A percentile compares a stretch with the other conserved stretches of the same genome.
Evolutionary conservation across 2,329 filamentous ascomycete species (phyloP).

Genomic region (Talaromyces sp.): DNA sequence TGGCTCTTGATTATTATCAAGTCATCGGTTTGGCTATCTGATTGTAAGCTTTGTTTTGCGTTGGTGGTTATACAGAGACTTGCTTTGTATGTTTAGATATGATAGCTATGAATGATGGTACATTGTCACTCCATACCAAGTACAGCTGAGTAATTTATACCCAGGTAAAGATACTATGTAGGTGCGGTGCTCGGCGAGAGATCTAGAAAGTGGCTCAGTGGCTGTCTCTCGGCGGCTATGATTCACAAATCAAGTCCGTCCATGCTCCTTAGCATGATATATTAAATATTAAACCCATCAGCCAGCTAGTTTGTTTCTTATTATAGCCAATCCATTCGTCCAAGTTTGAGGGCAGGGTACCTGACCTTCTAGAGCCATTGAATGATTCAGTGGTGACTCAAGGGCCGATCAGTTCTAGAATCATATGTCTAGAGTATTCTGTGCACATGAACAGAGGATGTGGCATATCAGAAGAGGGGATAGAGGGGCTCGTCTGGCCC

Average conservation of each 20-base stretch:
- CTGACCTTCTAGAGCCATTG: neutral
- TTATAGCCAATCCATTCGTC: neutral
- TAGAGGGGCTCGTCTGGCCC: constrained; percentile 6
- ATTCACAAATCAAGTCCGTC: neutral
- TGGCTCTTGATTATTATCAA: neutral
- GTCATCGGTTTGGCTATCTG: constrained; percentile 12
- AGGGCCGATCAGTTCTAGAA: neutral
- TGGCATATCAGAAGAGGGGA: constrained; percentile 17
- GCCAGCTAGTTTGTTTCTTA: neutral
- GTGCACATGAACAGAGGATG: neutral
- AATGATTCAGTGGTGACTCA: neutral
- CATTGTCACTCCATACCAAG: constrained; percentile 15
- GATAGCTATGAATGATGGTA: constrained; percentile 25
- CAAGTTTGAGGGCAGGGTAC: neutral
- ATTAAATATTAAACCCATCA: neutral
- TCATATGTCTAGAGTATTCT: neutral
- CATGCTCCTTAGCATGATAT: neutral
- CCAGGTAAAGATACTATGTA: neutral
- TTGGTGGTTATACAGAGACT: constrained; percentile 9
- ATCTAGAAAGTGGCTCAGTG: neutral
- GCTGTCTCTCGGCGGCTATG: neutral
- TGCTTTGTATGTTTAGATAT: constrained; percentile 22
- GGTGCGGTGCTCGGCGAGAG: neutral
- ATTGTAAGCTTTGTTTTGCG: neutral
- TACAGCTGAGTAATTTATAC: neutral